Percentiles rank a stretch among this genome's conserved stretches.
These are phyloP conservation scores for Paecilomyces sp. DNA, from an alignment of 2,329 filamentous ascomycete genomes.

Conservation along the genomic window DNA sequence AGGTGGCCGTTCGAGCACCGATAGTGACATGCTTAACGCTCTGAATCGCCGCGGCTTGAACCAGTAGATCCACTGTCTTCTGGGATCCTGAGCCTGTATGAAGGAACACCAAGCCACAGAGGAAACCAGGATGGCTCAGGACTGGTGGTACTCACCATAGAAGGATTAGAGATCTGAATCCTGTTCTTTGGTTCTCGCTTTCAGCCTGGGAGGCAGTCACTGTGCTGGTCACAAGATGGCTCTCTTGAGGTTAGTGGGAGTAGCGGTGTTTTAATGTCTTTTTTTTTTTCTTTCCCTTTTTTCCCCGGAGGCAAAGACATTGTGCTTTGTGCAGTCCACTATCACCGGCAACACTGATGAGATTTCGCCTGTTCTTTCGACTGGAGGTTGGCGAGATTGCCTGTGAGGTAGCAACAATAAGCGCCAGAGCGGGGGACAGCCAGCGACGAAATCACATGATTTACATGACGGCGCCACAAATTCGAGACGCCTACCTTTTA, in stretches of 20 bases:
- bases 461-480: not conserved
- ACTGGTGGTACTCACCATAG: not conserved
- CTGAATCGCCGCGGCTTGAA: conserved; percentile 34
- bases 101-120: not conserved
- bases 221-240: conserved; percentile 9
- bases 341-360: not conserved
- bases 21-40: conserved; percentile 45
- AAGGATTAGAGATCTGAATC: not conserved
- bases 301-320: not conserved
- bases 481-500: not conserved
- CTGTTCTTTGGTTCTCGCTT: not conserved
- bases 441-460: not conserved
- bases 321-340: not conserved
- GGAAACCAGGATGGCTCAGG: not conserved
- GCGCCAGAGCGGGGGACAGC: not conserved
- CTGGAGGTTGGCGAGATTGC: not conserved
- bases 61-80: conserved; percentile 13
- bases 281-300: not conserved
- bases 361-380: not conserved
- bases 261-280: conserved; percentile 1
- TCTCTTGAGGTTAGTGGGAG: conserved; percentile 1
- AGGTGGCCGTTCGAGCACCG: conserved; percentile 37
- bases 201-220: conserved; percentile 3
- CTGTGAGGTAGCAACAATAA: not conserved
- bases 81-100: not conserved